A percentile compares a stretch with the other conserved stretches of the same genome.
phyloP scores from a whole-genome alignment of 1,284 basidiomycete genomes.

The Irpex sp. region DNA sequence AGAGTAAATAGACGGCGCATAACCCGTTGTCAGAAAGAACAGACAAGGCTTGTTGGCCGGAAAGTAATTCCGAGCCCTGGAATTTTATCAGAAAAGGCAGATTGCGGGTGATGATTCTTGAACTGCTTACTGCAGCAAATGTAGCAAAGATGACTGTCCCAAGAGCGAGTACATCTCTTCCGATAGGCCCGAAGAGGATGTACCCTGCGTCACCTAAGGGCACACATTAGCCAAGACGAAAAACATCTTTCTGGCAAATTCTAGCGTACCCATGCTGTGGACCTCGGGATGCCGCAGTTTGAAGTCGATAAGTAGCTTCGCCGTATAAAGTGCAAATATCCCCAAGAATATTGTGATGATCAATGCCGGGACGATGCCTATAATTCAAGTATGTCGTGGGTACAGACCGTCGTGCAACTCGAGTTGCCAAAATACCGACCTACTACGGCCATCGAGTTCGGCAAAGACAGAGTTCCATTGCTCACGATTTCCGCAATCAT shows the following conservation, averaged over 20 bases:
- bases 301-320: conserved; percentile 54
- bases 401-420: not conserved
- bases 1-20: conserved; percentile 40
- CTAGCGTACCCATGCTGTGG: conserved; percentile 45
- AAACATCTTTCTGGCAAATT: not conserved
- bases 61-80: conserved; percentile 46
- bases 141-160: conserved; percentile 55
- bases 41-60: conserved; percentile 48
- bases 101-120: not conserved
- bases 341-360: conserved; percentile 54
- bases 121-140: conserved; percentile 35
- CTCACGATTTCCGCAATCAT: conserved; percentile 62
- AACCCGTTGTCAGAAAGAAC: conserved; percentile 44
- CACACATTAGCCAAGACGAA: conserved; percentile 11
- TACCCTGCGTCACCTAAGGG: conserved; percentile 49
- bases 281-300: conserved; percentile 54
- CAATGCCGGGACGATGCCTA: conserved; percentile 51
- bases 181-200: conserved; percentile 46
- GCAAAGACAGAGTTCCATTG: conserved; percentile 56
- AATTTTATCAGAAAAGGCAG: not conserved
- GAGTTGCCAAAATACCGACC: conserved; percentile 29
- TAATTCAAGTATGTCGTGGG: not conserved
- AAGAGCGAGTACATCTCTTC: conserved; percentile 41
- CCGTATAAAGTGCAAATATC: conserved; percentile 48
- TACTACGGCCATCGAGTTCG: conserved; percentile 49